Conservation (phyloP, 495 filamentous ascomycete species). For the Penicillium simplicissimum region DNA sequence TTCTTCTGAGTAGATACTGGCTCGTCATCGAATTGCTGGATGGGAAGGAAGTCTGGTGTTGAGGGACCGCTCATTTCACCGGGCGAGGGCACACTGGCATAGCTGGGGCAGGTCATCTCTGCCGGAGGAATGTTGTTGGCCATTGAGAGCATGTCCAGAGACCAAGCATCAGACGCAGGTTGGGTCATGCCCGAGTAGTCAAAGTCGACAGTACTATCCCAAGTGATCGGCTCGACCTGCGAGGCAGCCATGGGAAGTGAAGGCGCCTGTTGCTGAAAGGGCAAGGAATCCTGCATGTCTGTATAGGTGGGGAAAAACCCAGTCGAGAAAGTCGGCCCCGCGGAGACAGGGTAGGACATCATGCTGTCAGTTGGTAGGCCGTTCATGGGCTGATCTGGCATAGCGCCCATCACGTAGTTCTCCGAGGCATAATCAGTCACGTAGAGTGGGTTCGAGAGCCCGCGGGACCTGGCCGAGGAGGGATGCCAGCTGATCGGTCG, state of each 20-base stretch:
- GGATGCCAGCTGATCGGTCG: conserved; percentile 76
- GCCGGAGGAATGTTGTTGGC: conserved; percentile 38
- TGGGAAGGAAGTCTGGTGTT: conserved; percentile 60
- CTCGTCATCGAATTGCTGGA: conserved; percentile 43
- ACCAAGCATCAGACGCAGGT: conserved; percentile 37
- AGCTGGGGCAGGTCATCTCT: conserved; percentile 35
- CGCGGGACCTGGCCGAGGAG: conserved; percentile 39
- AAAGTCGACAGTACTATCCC: conserved; percentile 24
- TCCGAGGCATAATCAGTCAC: conserved; percentile 23
- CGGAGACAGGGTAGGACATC: conserved; percentile 32
- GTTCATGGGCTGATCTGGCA: conserved; percentile 31
- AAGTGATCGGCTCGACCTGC: conserved; percentile 36
- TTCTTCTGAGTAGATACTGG: conserved; percentile 32
- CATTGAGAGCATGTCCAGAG: conserved; percentile 44
- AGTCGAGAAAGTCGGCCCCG: conserved; percentile 37
- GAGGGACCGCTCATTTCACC: conserved; percentile 52
- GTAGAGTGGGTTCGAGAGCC: conserved; percentile 36
- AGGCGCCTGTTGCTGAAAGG: conserved; percentile 43
- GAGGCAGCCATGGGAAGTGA: conserved; percentile 43
- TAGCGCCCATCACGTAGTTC: conserved; percentile 29
- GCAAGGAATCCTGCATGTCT: conserved; percentile 37
- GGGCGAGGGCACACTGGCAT: conserved; percentile 44
- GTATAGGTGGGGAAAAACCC: conserved; percentile 30
- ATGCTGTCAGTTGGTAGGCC: conserved; percentile 23
- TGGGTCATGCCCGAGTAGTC: conserved; percentile 26